Conservation (phyloP, 805 yeast genomes). For the Saccharomycopsis guyanensis region DNA sequence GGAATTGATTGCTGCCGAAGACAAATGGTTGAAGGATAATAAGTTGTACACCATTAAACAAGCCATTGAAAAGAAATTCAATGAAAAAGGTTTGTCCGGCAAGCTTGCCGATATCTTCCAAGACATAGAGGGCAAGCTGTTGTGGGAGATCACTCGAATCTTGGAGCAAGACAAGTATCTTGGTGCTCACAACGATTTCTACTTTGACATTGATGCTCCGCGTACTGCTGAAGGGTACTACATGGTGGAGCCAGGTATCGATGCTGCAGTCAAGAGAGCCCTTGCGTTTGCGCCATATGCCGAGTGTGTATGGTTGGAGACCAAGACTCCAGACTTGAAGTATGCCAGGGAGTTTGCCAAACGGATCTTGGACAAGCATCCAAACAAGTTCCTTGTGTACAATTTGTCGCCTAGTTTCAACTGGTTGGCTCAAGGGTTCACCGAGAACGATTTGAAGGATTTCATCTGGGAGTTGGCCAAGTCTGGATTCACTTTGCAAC, state of each 20-base stretch:
- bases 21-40: slow-evolving; percentile 38
- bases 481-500: slow-evolving; percentile 49
- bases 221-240: slow-evolving; percentile 52
- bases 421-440: slow-evolving; percentile 52
- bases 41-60: slow-evolving; percentile 42
- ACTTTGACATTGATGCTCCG: slow-evolving; percentile 55
- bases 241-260: slow-evolving; percentile 41
- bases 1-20: slow-evolving; percentile 34
- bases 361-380: slow-evolving; percentile 38
- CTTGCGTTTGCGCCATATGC: slow-evolving; percentile 50
- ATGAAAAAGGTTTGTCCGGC: slow-evolving; percentile 26
- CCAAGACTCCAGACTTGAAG: slow-evolving; percentile 47
- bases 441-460: slow-evolving; percentile 36
- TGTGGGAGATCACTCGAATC: slow-evolving; percentile 16
- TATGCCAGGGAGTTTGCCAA: slow-evolving; percentile 43
- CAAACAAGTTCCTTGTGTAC: slow-evolving; percentile 50
- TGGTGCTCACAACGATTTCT: slow-evolving; percentile 26
- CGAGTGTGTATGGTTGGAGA: slow-evolving; percentile 56
- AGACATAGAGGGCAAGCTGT: slow-evolving; percentile 22
- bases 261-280: slow-evolving; percentile 47
- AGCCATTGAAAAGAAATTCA: slow-evolving; percentile 34
- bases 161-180: slow-evolving; percentile 18
- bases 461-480: slow-evolving; percentile 49
- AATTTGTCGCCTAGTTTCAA: slow-evolving; percentile 55
- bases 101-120: slow-evolving; percentile 26